Evolutionary conservation across 2,329 filamentous ascomycete genomes (phyloP).

Genomic region (Fusarium subglutinans): DNA sequence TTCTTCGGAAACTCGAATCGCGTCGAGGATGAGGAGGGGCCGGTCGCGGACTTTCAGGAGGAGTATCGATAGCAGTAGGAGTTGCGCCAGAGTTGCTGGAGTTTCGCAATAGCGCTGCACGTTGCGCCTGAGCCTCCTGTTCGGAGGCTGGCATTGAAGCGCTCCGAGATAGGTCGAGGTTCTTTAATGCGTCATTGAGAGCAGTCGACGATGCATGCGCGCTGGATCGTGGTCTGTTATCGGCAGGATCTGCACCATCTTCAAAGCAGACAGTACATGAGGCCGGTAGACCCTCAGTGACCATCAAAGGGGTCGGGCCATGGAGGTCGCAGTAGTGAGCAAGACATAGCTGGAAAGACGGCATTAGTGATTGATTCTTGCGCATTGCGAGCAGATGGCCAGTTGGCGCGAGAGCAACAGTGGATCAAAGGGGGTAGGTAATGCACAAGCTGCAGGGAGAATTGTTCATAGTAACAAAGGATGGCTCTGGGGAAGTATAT

Average conservation of each 20-base stretch:
- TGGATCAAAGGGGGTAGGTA: not conserved
- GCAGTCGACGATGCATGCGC: conserved; percentile 50
- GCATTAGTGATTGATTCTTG: conserved; percentile 46
- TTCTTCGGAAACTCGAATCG: conserved; percentile 69
- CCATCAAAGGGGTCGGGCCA: conserved; percentile 75
- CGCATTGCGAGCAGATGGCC: conserved; percentile 39
- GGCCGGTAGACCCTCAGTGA: conserved; percentile 72
- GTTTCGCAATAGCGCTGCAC: conserved; percentile 54
- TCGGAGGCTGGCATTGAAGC: conserved; percentile 56
- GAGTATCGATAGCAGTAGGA: conserved; percentile 62
- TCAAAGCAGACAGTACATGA: conserved; percentile 69
- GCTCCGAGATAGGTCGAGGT: conserved; percentile 57
- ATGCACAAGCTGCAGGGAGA: conserved; percentile 5
- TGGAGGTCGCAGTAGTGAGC: conserved; percentile 77
- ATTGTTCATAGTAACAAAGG: conserved; percentile 27
- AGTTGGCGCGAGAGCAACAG: conserved; percentile 7
- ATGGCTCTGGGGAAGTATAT: conserved; percentile 25
- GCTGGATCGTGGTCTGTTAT: conserved; percentile 54
- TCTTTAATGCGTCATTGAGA: conserved; percentile 59
- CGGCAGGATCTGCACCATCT: conserved; percentile 40
- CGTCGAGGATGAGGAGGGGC: conserved; percentile 53
- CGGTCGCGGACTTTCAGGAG: conserved; percentile 65
- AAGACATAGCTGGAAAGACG: conserved; percentile 68
- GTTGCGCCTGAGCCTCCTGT: conserved; percentile 55
- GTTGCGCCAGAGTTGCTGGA: conserved; percentile 49